Percentiles rank a stretch among this genome's conserved stretches.
Evolutionary conservation across 768 basidiomycete species (phyloP).

Genomic region (Piloderma croceum): DNA sequence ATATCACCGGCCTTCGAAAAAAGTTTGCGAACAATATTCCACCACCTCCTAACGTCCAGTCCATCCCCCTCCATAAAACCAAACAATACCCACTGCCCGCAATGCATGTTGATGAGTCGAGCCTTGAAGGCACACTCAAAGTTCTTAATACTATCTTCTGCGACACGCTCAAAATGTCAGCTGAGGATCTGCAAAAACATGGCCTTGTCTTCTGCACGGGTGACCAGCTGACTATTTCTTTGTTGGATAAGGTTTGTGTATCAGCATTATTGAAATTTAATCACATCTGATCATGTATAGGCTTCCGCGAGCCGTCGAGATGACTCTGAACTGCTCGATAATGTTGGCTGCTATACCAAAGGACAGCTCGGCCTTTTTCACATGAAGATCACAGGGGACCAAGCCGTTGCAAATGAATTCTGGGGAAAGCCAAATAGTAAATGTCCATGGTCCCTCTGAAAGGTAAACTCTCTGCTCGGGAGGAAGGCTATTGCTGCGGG

Average conservation of each 20-base stretch:
- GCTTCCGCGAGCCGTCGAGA: slow-evolving; percentile 16
- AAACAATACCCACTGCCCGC: slow-evolving; percentile 11
- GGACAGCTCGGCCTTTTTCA: slow-evolving; percentile 22
- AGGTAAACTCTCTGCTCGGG: slow-evolving; percentile 5
- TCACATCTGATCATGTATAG: slow-evolving; percentile 7
- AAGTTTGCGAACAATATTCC: neutral
- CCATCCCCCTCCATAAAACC: slow-evolving; percentile 13
- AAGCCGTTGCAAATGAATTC: slow-evolving; percentile 19
- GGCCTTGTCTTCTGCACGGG: slow-evolving; percentile 12
- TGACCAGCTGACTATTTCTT: slow-evolving; percentile 9
- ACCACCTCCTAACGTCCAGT: neutral
- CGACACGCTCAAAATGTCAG: slow-evolving; percentile 2
- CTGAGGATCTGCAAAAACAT: slow-evolving; percentile 6
- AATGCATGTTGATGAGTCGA: slow-evolving; percentile 19
- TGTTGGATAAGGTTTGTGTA: slow-evolving; percentile 9
- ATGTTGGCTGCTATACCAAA: slow-evolving; percentile 12
- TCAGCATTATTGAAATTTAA: neutral
- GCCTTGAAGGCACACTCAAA: slow-evolving; percentile 10
- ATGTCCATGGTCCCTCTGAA: slow-evolving; percentile 12
- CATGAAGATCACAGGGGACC: slow-evolving; percentile 18
- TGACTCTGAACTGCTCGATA: slow-evolving; percentile 13
- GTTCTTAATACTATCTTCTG: slow-evolving; percentile 7
- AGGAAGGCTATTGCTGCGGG: slow-evolving; percentile 9
- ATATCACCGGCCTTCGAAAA: neutral
- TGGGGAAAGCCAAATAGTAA: slow-evolving; percentile 24